These are phyloP conservation scores for Geotrichum restrictum DNA, from an alignment of 1,139 yeast species.

Conservation along the genomic window DNA sequence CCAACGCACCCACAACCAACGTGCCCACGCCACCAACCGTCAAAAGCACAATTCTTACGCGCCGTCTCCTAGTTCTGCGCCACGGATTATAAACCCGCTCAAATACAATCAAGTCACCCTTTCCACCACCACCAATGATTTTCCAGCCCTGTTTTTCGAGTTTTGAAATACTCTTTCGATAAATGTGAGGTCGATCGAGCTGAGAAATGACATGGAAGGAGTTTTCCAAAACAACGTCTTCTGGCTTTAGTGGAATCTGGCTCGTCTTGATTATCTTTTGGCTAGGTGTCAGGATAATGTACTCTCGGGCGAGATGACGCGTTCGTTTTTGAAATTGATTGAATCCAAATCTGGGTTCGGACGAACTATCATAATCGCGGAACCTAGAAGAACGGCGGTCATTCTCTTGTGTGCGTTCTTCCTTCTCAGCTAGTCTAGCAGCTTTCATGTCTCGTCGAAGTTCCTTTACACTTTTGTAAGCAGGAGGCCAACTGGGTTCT, in stretches of 20 bases:
- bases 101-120: slow-evolving; percentile 41
- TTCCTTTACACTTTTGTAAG: no score
- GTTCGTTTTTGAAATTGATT: no score
- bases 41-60: neutral
- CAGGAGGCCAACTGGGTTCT: no score
- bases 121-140: slow-evolving; percentile 41
- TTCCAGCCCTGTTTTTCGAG: slow-evolving; percentile 46
- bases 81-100: slow-evolving; percentile 27
- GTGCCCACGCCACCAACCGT: neutral
- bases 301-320: slow-evolving; percentile 37
- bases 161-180: slow-evolving; percentile 37
- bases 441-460: no score
- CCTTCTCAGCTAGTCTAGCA: no score
- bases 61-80: neutral
- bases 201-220: slow-evolving; percentile 47
- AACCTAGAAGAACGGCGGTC: no score
- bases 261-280: slow-evolving; percentile 41
- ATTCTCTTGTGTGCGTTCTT: no score
- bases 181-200: slow-evolving; percentile 39
- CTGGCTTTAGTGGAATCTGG: slow-evolving; percentile 42
- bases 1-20: neutral
- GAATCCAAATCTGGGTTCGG: no score
- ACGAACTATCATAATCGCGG: no score
- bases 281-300: slow-evolving; percentile 46
- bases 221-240: slow-evolving; percentile 39